Evolutionary conservation across 2,329 filamentous ascomycete species (phyloP), one percentile per base, ranked within the genome.

Genomic region (Daldinia sp.): DNA sequence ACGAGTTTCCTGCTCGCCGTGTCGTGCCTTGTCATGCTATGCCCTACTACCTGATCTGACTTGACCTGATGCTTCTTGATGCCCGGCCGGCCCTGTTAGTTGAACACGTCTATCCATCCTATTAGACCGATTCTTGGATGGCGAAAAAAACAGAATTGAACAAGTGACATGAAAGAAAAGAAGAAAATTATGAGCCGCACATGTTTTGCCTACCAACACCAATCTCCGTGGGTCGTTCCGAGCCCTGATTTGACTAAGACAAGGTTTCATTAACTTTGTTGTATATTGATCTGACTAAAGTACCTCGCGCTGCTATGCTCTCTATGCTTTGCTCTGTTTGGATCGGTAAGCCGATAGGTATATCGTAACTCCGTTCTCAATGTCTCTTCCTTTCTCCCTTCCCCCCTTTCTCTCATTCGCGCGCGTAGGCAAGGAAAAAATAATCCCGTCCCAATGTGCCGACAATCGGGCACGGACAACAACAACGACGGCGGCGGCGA

Each of bases 221-320:
- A 21, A 45, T 45, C 25, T 25, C 39, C 39, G 39, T 45, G 39
- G 39, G 21, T 45, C 39, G 21, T 27, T 27, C 39, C 39, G 21
- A 23, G 21, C 39, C 39, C 25, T 25, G 21, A 19, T n/a, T 45
- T 27, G 39, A 45, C 39, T 15, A 27, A 45, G 39, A 45, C 39
- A 45, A 45, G 13, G 39, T 25, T 48, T 47, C 25, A 48, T 48
- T 30, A 48, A 48, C 21, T 45, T 48, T 48, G 45, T 30, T 55
- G 45, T 48, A 29, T 48, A 48, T 48, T 48, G 60, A 62, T 43
- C 50, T 54, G 59, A 53, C 53, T 58, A 62, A 45, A 45, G 21
- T 45, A 45, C 27, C 52, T 57, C 27, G 51, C 34, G 49, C 52
- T 51, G 29, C 29, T 47, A 43, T 43, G 39, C 37, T 41, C 35